phyloP scores from a whole-genome alignment of 345 rosid species.

The Boechera stricta region DNA sequence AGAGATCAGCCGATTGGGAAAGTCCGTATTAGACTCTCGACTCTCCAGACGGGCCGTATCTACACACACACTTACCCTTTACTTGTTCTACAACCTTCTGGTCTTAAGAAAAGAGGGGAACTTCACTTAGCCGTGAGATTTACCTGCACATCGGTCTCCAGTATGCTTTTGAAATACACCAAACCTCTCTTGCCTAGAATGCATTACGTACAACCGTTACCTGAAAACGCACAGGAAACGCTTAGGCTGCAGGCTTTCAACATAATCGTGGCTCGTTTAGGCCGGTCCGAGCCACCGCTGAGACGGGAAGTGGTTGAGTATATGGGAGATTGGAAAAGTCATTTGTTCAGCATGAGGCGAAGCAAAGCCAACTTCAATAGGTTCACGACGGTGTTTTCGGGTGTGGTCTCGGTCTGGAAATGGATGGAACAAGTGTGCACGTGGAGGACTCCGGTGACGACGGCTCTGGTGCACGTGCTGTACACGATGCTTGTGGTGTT shows the following conservation, averaged over 20 bases:
- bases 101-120: slow-evolving; percentile 65
- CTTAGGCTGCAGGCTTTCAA: slow-evolving; percentile 47
- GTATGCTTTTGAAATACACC: slow-evolving; percentile 50
- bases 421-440: slow-evolving; percentile 55
- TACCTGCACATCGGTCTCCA: slow-evolving; percentile 48
- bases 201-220: slow-evolving; percentile 54
- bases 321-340: slow-evolving; percentile 46
- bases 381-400: slow-evolving; percentile 45
- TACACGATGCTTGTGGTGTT: slow-evolving; percentile 46
- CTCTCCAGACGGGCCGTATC: slow-evolving; percentile 56
- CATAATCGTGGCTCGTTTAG: slow-evolving; percentile 43
- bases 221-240: slow-evolving; percentile 40
- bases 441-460: slow-evolving; percentile 55
- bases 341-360: slow-evolving; percentile 59
- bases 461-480: slow-evolving; percentile 47
- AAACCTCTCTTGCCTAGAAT: slow-evolving; percentile 58
- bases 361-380: slow-evolving; percentile 61
- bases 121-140: slow-evolving; percentile 61
- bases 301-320: slow-evolving; percentile 60
- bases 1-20: slow-evolving; percentile 59
- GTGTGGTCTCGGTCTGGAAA: slow-evolving; percentile 42
- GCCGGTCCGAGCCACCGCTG: slow-evolving; percentile 63
- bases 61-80: slow-evolving; percentile 63
- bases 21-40: slow-evolving; percentile 63
- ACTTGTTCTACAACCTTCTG: slow-evolving; percentile 49